Conservation (phyloP, 2,329 filamentous ascomycete species). For the Xylariaceae sp. region DNA sequence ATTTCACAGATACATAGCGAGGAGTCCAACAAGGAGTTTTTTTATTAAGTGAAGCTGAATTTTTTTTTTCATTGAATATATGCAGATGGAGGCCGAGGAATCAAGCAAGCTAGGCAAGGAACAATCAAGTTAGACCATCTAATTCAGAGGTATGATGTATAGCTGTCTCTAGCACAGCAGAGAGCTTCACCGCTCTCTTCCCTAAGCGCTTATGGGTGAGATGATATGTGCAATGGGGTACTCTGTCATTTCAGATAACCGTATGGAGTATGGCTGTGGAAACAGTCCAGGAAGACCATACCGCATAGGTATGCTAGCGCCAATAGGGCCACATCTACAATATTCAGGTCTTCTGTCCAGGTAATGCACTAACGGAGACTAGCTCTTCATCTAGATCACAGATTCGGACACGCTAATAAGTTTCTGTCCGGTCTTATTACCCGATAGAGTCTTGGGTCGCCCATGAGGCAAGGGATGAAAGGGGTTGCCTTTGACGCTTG, state of each 20-base stretch:
- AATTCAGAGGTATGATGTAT: neutral
- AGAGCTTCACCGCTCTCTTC: neutral
- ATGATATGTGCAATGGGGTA: neutral
- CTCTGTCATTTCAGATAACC: no score
- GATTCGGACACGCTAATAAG: conserved; percentile 18
- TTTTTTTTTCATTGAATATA: neutral
- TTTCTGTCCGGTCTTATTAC: neutral
- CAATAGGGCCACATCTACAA: conserved; percentile 3
- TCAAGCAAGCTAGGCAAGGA: neutral
- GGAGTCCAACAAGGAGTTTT: neutral
- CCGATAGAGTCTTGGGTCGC: conserved; percentile 6
- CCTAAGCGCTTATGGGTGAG: neutral
- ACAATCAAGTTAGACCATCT: neutral
- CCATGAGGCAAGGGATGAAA: neutral
- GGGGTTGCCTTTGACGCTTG: neutral
- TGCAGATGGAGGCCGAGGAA: neutral
- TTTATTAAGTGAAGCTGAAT: neutral
- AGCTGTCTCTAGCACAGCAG: neutral
- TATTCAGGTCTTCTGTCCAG: neutral
- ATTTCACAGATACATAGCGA: conserved; percentile 1
- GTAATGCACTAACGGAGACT: conserved; percentile 13
- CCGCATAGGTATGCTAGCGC: no score
- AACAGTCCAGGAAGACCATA: neutral
- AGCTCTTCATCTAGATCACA: conserved; percentile 23
- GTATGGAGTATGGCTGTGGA: neutral